These are phyloP conservation scores for Phalaenopsis hybrid DNA, from an alignment of 116 monocot species.

Conservation along the genomic window DNA sequence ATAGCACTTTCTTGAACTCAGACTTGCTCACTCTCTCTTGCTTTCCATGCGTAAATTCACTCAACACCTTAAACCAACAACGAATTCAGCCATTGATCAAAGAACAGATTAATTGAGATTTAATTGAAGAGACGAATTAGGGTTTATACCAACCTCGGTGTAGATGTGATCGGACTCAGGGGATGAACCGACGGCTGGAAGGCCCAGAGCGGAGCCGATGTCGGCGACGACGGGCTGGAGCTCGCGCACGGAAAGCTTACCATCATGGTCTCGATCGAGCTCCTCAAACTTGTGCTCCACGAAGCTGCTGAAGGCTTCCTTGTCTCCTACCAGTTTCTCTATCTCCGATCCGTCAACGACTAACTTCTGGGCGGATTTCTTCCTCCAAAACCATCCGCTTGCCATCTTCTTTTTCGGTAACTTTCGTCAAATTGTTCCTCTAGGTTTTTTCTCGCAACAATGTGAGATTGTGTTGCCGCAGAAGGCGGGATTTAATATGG, in stretches of 20 bases:
- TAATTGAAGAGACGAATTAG: not conserved
- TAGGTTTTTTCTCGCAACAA: not conserved
- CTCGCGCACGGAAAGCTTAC: slow-evolving; percentile 69
- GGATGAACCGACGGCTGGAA: slow-evolving; percentile 58
- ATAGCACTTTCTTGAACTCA: slow-evolving; percentile 44
- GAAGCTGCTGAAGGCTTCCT: slow-evolving; percentile 60
- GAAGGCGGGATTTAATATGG: too few relatives aligned
- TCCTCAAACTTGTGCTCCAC: slow-evolving; percentile 80
- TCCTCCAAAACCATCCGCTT: not conserved
- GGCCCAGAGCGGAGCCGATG: slow-evolving; percentile 79
- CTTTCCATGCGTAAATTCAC: slow-evolving; percentile 50
- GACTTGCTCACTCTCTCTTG: slow-evolving; percentile 44
- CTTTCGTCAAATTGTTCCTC: slow-evolving; percentile 5
- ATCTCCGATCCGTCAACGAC: slow-evolving; percentile 79
- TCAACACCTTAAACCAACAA: slow-evolving; percentile 31
- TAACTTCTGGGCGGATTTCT: slow-evolving; percentile 20
- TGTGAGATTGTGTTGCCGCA: not conserved
- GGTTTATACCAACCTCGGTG: slow-evolving; percentile 43
- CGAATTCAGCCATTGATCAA: not conserved
- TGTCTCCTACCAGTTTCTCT: slow-evolving; percentile 60
- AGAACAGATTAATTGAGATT: not conserved
- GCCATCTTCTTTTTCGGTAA: slow-evolving; percentile 4
- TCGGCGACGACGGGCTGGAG: slow-evolving; percentile 77
- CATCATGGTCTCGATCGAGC: slow-evolving; percentile 64
- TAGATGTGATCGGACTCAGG: slow-evolving; percentile 69